Evolutionary conservation across 2,329 filamentous ascomycete genomes (phyloP).

Genomic region (Davidsoniella eucalypti): DNA sequence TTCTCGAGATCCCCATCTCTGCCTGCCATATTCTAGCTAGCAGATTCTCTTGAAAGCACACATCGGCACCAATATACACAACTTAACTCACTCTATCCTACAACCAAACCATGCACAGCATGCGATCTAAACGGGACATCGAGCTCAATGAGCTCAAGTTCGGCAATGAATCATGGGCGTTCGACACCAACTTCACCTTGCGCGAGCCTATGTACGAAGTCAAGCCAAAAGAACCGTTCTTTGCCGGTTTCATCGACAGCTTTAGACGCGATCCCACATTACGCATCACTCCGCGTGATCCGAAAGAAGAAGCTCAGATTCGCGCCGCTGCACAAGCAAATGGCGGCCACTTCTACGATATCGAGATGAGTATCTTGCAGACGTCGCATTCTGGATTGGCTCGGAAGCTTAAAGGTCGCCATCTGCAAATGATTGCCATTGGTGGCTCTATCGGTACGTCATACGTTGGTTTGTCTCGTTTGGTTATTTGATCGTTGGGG

Average conservation of each 20-base stretch:
- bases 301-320: slow-evolving; percentile 19
- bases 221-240: slow-evolving; percentile 10
- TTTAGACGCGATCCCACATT: slow-evolving; percentile 44
- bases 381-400: slow-evolving; percentile 62
- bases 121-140: slow-evolving; percentile 21
- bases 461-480: no score
- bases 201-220: slow-evolving; percentile 13
- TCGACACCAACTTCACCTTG: slow-evolving; percentile 10
- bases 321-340: slow-evolving; percentile 19
- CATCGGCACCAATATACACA: neutral
- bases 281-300: slow-evolving; percentile 29
- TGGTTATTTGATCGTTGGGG: no score
- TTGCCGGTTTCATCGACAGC: slow-evolving; percentile 29
- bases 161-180: slow-evolving; percentile 12
- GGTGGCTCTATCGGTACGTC: slow-evolving; percentile 66
- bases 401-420: slow-evolving; percentile 62
- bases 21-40: neutral
- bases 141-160: slow-evolving; percentile 38
- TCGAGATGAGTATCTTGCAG: slow-evolving; percentile 46
- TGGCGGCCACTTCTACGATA: slow-evolving; percentile 35
- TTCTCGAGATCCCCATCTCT: neutral
- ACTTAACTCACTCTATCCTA: neutral
- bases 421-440: slow-evolving; percentile 96
- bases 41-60: neutral
- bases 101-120: slow-evolving; percentile 22